Evolutionary conservation across 116 monocot genomes (phyloP).

Genomic region (Iris pallida): DNA sequence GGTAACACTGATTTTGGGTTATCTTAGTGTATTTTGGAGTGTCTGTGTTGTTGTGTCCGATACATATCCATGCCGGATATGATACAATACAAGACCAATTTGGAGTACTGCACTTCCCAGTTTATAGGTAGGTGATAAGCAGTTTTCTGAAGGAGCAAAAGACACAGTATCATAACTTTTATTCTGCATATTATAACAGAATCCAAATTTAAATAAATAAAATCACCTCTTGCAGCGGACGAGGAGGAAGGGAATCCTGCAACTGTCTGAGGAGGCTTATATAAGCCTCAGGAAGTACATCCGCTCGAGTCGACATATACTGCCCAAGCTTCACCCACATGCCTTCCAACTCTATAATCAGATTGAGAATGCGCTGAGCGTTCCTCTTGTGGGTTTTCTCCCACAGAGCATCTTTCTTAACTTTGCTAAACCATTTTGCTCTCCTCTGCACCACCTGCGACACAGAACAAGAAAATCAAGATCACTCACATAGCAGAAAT

Average conservation of each 20-base stretch:
- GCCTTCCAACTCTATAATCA: slow-evolving; percentile 89
- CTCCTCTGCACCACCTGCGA: slow-evolving; percentile 69
- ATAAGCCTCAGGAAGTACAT: slow-evolving; percentile 91
- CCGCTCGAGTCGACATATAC: slow-evolving; percentile 90
- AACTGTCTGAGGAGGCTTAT: slow-evolving; percentile 67
- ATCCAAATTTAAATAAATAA: too few species aligned
- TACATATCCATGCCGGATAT: too few species aligned
- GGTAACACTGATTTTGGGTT: too few species aligned
- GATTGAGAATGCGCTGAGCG: slow-evolving; percentile 71
- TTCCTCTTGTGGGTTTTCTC: slow-evolving; percentile 77
- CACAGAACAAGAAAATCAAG: slow-evolving; percentile 3
- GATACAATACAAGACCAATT: too few species aligned
- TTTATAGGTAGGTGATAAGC: too few species aligned
- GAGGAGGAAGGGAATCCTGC: slow-evolving; percentile 97
- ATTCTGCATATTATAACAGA: too few species aligned
- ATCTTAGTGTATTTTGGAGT: too few species aligned
- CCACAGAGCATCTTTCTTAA: slow-evolving; percentile 55
- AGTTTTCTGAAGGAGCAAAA: too few species aligned
- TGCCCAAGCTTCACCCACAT: slow-evolving; percentile 98
- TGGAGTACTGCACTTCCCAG: too few species aligned
- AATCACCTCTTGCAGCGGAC: slow-evolving; percentile 67
- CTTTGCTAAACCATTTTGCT: slow-evolving; percentile 55
- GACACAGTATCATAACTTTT: too few species aligned
- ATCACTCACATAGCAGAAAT: too few species aligned
- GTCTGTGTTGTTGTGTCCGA: too few species aligned